These are phyloP conservation scores for Oidiodendron maius DNA, from an alignment of 495 filamentous ascomycete genomes.

Conservation along the genomic window DNA sequence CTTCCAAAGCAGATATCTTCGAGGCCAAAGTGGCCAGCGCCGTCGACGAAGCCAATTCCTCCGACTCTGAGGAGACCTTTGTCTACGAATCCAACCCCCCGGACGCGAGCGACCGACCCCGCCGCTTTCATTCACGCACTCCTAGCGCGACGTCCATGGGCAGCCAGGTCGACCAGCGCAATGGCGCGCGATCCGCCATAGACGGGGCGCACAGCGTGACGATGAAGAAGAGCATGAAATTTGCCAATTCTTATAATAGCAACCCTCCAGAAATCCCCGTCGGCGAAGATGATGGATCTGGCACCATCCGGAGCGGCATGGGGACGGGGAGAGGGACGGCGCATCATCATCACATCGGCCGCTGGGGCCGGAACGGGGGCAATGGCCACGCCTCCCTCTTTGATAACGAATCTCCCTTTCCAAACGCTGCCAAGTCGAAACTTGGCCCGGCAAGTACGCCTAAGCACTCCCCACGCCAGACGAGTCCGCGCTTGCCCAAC, in stretches of 20 bases:
- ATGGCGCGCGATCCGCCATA: conserved; percentile 53
- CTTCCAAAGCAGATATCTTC: conserved; percentile 97
- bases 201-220: conserved; percentile 62
- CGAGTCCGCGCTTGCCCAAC: conserved; percentile 34
- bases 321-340: conserved; percentile 60
- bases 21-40: conserved; percentile 94
- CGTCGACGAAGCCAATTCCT: conserved; percentile 86
- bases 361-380: conserved; percentile 56
- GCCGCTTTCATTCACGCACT: conserved; percentile 87
- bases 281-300: conserved; percentile 59
- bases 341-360: conserved; percentile 65
- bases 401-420: conserved; percentile 69
- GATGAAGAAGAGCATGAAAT: conserved; percentile 96
- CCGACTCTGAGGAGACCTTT: conserved; percentile 96
- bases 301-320: conserved; percentile 48
- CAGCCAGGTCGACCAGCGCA: conserved; percentile 69
- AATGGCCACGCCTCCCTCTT: conserved; percentile 68
- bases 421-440: conserved; percentile 32
- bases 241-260: conserved; percentile 67
- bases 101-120: conserved; percentile 65
- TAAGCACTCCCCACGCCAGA: conserved; percentile 58
- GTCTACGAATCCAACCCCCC: conserved; percentile 98
- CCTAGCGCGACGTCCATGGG: conserved; percentile 90
- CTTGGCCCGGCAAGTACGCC: conserved; percentile 28
- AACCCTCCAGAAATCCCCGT: conserved; percentile 56